Evolutionary conservation across 352 stramenopile genomes (phyloP).

Genomic region (Globisporangium echinulatum): DNA sequence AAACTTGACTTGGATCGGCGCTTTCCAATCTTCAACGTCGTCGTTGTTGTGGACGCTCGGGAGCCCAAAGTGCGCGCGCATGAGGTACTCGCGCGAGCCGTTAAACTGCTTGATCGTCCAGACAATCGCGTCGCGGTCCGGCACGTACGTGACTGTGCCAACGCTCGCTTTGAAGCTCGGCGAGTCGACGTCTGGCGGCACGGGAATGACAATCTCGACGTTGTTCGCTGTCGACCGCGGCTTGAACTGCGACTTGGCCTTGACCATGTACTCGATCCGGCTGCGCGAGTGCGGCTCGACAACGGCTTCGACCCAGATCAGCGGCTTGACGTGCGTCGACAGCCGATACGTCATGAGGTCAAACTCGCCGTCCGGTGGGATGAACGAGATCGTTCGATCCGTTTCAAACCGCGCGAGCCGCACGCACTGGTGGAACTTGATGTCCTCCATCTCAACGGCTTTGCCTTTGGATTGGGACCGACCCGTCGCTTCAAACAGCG

Average conservation of each 20-base stretch:
- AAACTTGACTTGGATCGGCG: constrained; percentile 95
- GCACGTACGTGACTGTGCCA: constrained; percentile 97
- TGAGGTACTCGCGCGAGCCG: constrained; percentile 97
- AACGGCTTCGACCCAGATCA: constrained; percentile 98
- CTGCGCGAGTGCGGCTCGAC: constrained; percentile 96
- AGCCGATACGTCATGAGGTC: constrained; percentile 99
- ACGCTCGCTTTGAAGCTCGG: constrained; percentile 98
- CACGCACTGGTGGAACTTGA: constrained; percentile 99
- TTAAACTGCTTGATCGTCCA: constrained; percentile 99
- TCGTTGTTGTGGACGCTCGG: constrained; percentile 90
- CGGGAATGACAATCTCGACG: constrained; percentile 99
- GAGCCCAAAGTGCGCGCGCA: constrained; percentile 98
- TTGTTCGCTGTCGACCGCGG: constrained; percentile 97
- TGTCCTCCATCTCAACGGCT: constrained; percentile 99
- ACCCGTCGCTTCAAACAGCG: constrained; percentile 98
- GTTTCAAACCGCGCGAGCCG: constrained; percentile 98
- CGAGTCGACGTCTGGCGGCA: constrained; percentile 97
- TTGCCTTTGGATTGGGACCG: constrained; percentile 88
- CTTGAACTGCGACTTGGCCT: constrained; percentile 99
- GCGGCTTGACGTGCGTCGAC: constrained; percentile 97
- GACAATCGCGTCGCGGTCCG: constrained; percentile 97
- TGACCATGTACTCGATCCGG: constrained; percentile 98
- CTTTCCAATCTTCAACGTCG: constrained; percentile 85
- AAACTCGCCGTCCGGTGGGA: constrained; percentile 99
- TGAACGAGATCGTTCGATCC: constrained; percentile 99